Evolutionary conservation across 2,329 filamentous ascomycete species (phyloP), one percentile per base, ranked within the genome.

Genomic region (Ceratocystis cacaofunesta): DNA sequence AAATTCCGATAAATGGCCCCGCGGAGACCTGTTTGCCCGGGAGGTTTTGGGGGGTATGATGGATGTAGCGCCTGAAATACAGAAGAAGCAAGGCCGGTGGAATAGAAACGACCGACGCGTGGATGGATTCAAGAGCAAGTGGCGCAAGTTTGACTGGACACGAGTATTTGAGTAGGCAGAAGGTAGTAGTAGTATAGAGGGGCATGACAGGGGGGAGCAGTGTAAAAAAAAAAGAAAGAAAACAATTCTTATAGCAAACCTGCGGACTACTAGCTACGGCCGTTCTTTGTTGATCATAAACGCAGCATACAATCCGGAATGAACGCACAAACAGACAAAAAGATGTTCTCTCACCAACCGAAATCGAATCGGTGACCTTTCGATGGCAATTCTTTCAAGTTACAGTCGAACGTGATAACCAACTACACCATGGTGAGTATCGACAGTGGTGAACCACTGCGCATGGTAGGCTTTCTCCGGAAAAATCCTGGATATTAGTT

Each of bases 31-130:
- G 19, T 99, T 99, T 73, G 94, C 94, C 1, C 80, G 94, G 65
- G 94, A 97, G 76, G 84, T 96, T 5, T 79, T 99, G 46, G 94
- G 91, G 0, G 94, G 92, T 1, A 97, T 99, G 85, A 76, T 97
- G 63, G 92, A 95, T 74, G 80, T 84, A 28, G 90, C 86, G 69
- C 85, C 88, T 2, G 87, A 95, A 70, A 79, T 95, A 15, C 86
- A 96, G 69, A 96, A 94, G 80, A 88, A 85, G 74, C 92, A 97
- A 75, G 94, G 92, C 0, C 79, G 87, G 66, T 99, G 94, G 94
- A 80, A 80, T 17, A 84, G 83, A 73, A 82, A 81, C 2, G 87
- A 87, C 70, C 79, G 81, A 44, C 80, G 92, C 70, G 78, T 88
- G 0, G 90, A 92, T 2, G 83, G 78, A 1, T 99, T 95, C 72